Conservation (phyloP, 495 filamentous ascomycete species). For the Daldinia vernicosa region DNA sequence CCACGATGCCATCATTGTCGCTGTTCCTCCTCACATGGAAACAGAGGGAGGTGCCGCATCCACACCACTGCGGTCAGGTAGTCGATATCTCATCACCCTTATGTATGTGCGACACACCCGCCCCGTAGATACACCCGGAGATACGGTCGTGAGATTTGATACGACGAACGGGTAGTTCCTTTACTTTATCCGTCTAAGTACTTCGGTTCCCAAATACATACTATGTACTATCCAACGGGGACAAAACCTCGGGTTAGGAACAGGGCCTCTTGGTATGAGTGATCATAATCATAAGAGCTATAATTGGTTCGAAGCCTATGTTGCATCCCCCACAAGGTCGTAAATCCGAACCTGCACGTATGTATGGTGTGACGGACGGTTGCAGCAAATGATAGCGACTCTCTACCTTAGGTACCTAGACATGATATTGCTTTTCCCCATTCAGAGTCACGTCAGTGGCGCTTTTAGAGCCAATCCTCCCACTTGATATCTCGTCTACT, state of each 20-base stretch:
- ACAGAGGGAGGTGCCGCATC: not conserved
- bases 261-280: conserved; percentile 5
- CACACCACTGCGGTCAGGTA: conserved; percentile 5
- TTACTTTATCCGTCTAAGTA: not conserved
- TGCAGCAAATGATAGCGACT: too few species aligned
- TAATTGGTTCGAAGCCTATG: conserved; percentile 18
- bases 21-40: not conserved
- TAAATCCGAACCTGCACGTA: conserved; percentile 3
- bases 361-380: not conserved
- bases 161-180: not conserved
- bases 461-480: conserved; percentile 8
- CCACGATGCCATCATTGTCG: conserved; percentile 15
- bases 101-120: not conserved
- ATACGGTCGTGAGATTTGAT: not conserved
- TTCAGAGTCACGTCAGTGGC: conserved; percentile 31
- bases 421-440: not conserved
- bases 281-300: not conserved
- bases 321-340: conserved; percentile 12
- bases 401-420: too few species aligned
- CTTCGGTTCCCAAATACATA: not conserved
- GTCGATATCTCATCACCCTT: conserved; percentile 8
- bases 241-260: conserved; percentile 3
- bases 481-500: conserved; percentile 21
- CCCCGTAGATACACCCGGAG: not conserved
- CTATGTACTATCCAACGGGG: conserved; percentile 8